Evolutionary conservation across 345 rosid genomes (phyloP).

Genomic region (Clarkia xantiana): DNA sequence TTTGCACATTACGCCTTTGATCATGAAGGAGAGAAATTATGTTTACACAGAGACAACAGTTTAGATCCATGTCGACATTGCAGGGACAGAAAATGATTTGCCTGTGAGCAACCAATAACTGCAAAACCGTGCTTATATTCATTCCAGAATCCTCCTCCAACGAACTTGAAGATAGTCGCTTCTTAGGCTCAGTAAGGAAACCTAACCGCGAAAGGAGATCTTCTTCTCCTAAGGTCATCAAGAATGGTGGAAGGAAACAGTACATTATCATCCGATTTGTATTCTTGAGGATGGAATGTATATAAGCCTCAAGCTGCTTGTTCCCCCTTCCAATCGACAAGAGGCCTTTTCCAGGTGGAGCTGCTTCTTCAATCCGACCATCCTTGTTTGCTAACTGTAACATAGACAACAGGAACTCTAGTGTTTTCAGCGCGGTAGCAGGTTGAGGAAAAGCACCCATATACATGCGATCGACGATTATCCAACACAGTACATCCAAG

Average conservation of each 20-base stretch:
- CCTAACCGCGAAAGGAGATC: constrained; percentile 69
- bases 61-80: constrained; percentile 85
- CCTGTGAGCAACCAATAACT: constrained; percentile 83
- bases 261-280: constrained; percentile 79
- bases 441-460: constrained; percentile 98
- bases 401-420: constrained; percentile 92
- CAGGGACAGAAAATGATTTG: constrained; percentile 84
- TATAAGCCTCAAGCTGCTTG: constrained; percentile 79
- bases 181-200: constrained; percentile 55
- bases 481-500: constrained; percentile 87
- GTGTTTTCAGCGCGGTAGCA: constrained; percentile 53
- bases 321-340: constrained; percentile 72
- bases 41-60: constrained; percentile 87
- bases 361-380: constrained; percentile 86
- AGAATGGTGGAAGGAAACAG: constrained; percentile 88
- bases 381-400: constrained; percentile 93
- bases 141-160: constrained; percentile 57
- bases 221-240: constrained; percentile 76
- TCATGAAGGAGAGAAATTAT: constrained; percentile 72
- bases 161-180: constrained; percentile 29
- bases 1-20: constrained; percentile 67
- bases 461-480: constrained; percentile 88
- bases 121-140: constrained; percentile 71
- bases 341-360: constrained; percentile 82
- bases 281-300: constrained; percentile 84